phyloP scores from a whole-genome alignment of 768 basidiomycete species.

The Paxillus involutus region DNA sequence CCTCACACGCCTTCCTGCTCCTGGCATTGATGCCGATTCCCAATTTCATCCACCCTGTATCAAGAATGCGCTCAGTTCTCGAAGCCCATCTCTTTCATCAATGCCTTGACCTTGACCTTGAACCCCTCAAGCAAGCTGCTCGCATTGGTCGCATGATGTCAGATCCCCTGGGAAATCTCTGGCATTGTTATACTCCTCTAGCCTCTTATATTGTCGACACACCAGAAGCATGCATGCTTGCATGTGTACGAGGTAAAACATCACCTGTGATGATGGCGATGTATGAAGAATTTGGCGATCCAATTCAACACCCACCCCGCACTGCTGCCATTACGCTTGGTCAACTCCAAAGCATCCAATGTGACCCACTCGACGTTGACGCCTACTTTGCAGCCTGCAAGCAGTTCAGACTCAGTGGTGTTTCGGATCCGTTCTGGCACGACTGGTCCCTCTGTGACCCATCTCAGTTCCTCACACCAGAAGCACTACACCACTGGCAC shows the following conservation, averaged over 20 bases:
- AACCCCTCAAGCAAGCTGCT: constrained; percentile 17
- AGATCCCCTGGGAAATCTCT: constrained; percentile 18
- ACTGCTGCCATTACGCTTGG: constrained; percentile 19
- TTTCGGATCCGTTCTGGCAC: constrained; percentile 34
- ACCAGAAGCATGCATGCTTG: constrained; percentile 7
- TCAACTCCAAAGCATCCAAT: background rate
- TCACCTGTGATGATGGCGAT: constrained; percentile 33
- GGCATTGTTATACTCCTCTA: constrained; percentile 18
- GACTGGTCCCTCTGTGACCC: constrained; percentile 33
- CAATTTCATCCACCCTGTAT: background rate
- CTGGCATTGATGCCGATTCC: background rate
- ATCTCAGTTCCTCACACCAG: constrained; percentile 33
- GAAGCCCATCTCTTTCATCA: constrained; percentile 4
- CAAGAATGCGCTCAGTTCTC: background rate
- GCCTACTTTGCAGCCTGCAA: background rate
- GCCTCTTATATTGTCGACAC: constrained; percentile 25
- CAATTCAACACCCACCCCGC: constrained; percentile 26
- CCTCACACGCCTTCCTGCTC: background rate
- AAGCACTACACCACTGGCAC: constrained; percentile 41
- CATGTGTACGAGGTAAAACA: constrained; percentile 19
- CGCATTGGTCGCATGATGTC: constrained; percentile 13
- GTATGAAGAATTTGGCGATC: constrained; percentile 31
- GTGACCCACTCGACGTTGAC: background rate
- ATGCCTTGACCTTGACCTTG: constrained; percentile 15
- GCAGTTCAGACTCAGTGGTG: constrained; percentile 7